These are phyloP conservation scores for Manihot esculenta DNA, from an alignment of 441 rosid genomes.

Conservation along the genomic window DNA sequence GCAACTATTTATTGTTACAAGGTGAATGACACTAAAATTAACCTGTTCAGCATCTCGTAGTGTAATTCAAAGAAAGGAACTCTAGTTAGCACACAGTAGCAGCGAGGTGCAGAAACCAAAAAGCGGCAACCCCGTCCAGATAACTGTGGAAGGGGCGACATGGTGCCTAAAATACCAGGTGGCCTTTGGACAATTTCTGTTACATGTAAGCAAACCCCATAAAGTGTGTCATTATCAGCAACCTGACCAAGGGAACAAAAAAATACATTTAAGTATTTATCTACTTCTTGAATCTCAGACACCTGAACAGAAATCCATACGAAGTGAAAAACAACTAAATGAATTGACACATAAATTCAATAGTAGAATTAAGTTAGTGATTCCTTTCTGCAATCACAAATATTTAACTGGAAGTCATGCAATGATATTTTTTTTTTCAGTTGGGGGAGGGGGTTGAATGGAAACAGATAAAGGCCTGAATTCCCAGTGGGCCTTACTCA, in stretches of 20 bases:
- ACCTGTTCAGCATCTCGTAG: conserved; percentile 97
- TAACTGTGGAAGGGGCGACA: conserved; percentile 52
- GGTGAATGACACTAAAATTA: conserved; percentile 20
- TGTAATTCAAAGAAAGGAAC: conserved; percentile 96
- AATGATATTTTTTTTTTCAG: too few species aligned
- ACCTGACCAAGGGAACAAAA: conserved; percentile 53
- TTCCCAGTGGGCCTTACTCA: neutral
- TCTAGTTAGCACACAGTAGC: conserved; percentile 90
- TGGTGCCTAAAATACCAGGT: conserved; percentile 67
- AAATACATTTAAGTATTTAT: conserved; percentile 24
- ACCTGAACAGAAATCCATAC: neutral
- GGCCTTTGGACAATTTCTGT: conserved; percentile 93
- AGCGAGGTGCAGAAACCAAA: conserved; percentile 97
- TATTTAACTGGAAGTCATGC: neutral
- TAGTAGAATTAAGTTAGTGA: neutral
- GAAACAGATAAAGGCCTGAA: too few species aligned
- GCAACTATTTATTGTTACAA: conserved; percentile 20
- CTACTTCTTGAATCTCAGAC: conserved; percentile 9
- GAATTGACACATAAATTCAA: neutral
- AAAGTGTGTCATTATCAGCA: conserved; percentile 86
- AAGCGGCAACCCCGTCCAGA: conserved; percentile 64
- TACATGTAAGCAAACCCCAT: conserved; percentile 91
- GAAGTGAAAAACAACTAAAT: conserved; percentile 12
- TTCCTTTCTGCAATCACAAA: neutral
- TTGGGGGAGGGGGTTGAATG: too few species aligned